A percentile compares a stretch with the other conserved stretches of the same genome.
Evolutionary conservation across 257 asterid genomes (phyloP).

Genomic region (Penstemon davidsonii): DNA sequence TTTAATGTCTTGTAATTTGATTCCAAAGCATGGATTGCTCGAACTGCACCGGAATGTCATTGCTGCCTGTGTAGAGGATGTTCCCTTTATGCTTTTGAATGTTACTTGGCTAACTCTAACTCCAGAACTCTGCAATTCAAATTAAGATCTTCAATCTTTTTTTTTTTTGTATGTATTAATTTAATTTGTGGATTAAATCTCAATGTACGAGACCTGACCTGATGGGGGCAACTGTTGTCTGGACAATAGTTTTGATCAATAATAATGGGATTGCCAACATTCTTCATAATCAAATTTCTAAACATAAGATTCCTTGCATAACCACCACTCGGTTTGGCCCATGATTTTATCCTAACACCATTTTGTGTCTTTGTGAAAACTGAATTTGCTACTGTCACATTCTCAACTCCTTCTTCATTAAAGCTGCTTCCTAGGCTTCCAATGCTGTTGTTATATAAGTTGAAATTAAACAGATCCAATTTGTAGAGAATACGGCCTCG

Average conservation of each 20-base stretch:
- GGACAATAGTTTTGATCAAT: slow-evolving; percentile 80
- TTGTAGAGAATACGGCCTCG: not conserved
- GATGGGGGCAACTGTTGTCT: slow-evolving; percentile 45
- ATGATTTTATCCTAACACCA: slow-evolving; percentile 69
- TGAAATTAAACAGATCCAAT: not conserved
- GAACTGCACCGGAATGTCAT: slow-evolving; percentile 64
- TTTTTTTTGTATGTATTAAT: too few relatives aligned
- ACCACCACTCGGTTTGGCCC: slow-evolving; percentile 68
- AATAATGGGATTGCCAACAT: slow-evolving; percentile 62
- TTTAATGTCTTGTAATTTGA: slow-evolving; percentile 53
- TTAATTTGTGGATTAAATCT: too few relatives aligned
- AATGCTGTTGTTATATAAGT: slow-evolving; percentile 33
- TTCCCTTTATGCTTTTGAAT: slow-evolving; percentile 63
- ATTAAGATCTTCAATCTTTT: not conserved
- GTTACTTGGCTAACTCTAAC: slow-evolving; percentile 59
- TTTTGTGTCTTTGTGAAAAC: slow-evolving; percentile 70
- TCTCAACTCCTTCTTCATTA: slow-evolving; percentile 51
- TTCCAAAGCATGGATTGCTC: slow-evolving; percentile 57
- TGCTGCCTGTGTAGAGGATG: slow-evolving; percentile 69
- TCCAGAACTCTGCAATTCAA: slow-evolving; percentile 53
- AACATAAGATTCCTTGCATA: slow-evolving; percentile 54
- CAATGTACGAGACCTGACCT: slow-evolving; percentile 32
- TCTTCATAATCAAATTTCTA: slow-evolving; percentile 52
- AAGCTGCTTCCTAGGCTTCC: slow-evolving; percentile 49
- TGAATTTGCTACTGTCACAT: slow-evolving; percentile 55